phyloP scores from a whole-genome alignment of 169 alveolate genomes.

The Cryptosporidium ubiquitum region DNA sequence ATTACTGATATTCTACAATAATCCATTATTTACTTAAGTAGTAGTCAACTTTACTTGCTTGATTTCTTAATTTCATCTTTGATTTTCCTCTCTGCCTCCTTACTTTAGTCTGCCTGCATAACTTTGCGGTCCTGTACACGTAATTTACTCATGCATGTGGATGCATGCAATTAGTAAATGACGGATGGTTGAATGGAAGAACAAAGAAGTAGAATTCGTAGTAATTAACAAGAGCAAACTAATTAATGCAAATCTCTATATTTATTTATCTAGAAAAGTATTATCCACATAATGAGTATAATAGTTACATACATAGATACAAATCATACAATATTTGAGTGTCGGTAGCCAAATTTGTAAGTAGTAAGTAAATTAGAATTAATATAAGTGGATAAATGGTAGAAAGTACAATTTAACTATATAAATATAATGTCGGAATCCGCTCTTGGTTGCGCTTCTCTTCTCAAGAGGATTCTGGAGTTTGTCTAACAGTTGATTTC shows the following conservation, averaged over 20 bases:
- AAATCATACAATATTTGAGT: no score
- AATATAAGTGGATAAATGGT: background rate
- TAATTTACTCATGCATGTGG: background rate
- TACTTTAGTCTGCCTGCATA: no score
- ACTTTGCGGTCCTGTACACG: no score
- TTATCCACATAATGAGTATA: background rate
- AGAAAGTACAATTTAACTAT: background rate
- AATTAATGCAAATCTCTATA: no score
- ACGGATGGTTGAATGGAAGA: background rate
- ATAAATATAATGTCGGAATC: background rate
- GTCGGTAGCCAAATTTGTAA: background rate
- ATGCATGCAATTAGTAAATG: background rate
- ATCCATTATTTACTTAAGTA: slow-evolving; percentile 26
- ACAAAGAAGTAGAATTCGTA: no score
- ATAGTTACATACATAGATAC: background rate
- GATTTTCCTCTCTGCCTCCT: background rate
- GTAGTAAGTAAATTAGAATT: background rate
- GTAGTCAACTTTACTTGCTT: slow-evolving; percentile 24
- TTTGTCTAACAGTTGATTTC: background rate
- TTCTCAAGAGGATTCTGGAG: background rate
- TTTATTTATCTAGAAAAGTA: background rate
- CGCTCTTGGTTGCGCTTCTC: background rate
- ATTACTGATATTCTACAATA: slow-evolving; percentile 84
- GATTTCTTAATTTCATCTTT: background rate
- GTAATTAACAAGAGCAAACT: background rate